phyloP scores from a whole-genome alignment of 345 rosid species.

The Syzygium oleosum region DNA sequence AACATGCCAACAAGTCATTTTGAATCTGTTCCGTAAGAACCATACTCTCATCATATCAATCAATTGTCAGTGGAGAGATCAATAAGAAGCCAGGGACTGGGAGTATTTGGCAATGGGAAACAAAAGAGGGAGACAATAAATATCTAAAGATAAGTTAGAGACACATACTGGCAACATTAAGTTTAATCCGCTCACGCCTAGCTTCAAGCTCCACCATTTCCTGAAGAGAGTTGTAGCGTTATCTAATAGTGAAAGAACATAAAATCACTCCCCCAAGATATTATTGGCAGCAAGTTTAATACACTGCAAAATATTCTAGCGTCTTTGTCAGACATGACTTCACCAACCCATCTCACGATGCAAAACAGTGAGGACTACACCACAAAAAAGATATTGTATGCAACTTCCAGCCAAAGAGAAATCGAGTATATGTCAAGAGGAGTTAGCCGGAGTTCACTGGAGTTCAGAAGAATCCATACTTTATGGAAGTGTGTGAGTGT shows the following conservation, averaged over 20 bases:
- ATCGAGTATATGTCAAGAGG: background rate
- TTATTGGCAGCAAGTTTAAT: background rate
- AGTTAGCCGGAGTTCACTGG: background rate
- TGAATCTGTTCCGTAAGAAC: background rate
- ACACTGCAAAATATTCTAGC: background rate
- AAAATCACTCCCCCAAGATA: background rate
- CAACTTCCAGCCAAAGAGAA: background rate
- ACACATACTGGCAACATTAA: conserved; percentile 76
- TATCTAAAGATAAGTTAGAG: conserved; percentile 2
- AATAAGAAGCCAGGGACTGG: background rate
- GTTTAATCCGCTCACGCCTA: conserved; percentile 74
- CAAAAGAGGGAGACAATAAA: background rate
- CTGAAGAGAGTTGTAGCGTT: conserved; percentile 19
- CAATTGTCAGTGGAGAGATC: background rate
- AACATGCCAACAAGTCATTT: background rate
- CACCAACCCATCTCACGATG: background rate
- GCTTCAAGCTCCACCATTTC: conserved; percentile 77
- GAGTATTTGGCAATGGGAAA: background rate
- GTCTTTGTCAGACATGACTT: background rate
- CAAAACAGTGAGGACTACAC: background rate
- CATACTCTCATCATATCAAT: background rate
- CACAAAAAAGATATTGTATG: background rate
- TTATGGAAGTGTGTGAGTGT: background rate
- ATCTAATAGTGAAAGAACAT: background rate
- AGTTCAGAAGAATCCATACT: background rate